Conservation (phyloP, 192 early-diverging fungal species). For the Borealophlyctis nickersoniae region DNA sequence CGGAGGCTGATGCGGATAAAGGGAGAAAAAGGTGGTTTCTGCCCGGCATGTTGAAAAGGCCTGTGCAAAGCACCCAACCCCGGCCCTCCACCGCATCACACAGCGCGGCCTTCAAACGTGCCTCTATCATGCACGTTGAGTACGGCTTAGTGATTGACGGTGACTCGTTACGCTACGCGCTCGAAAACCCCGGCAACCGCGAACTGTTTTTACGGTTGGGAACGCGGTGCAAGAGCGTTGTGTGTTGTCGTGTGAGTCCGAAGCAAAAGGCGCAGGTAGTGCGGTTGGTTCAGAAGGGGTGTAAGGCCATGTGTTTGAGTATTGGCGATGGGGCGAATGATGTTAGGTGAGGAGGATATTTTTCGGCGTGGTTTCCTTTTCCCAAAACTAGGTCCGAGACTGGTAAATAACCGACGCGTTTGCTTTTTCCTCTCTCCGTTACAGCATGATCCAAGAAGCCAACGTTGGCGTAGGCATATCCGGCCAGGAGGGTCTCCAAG, state of each 20-base stretch:
- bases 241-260: constrained; percentile 89
- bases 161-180: constrained; percentile 33
- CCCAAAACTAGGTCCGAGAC: neutral
- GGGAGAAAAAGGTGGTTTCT: no score
- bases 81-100: no score
- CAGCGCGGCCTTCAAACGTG: no score
- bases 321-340: constrained; percentile 96
- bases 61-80: no score
- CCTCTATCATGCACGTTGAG: no score
- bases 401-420: neutral
- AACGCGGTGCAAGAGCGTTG: constrained; percentile 71
- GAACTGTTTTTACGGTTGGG: constrained; percentile 71
- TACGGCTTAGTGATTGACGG: constrained; percentile 33
- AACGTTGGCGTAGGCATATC: constrained; percentile 91
- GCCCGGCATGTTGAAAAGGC: no score
- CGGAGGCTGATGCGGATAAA: no score
- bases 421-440: neutral
- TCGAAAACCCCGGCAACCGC: constrained; percentile 47
- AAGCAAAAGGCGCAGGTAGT: constrained; percentile 88
- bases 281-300: constrained; percentile 34
- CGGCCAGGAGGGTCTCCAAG: constrained; percentile 83
- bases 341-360: constrained; percentile 40
- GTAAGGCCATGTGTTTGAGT: constrained; percentile 70
- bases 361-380: constrained; percentile 3
- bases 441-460: constrained; percentile 90